Base-by-base conservation (phyloP, 2,329 filamentous ascomycete species). In the Gyromitra esculenta region DNA sequence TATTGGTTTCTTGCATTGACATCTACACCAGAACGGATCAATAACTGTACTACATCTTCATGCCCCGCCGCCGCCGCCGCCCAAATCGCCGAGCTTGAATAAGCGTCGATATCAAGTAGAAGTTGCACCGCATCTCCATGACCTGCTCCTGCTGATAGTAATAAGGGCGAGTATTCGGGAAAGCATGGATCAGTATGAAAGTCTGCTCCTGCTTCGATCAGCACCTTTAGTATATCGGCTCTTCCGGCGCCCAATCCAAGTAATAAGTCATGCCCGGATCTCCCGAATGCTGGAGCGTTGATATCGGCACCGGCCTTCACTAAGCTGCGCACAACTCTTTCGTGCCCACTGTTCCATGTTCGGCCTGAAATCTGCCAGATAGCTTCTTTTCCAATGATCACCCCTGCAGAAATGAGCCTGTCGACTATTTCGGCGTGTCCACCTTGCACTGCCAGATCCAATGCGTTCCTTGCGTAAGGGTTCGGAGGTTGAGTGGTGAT, bases 21-120 rank as follows among this genome's bases (percentile, higher is more conserved):
- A 54, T 76, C 67, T 8, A 56, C 21, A 37, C 73, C 60, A 25
- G 56, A 41, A 13, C 50, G 18, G 8, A 72, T n/a, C 11, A 76
- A n/a, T n/a, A 67, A 1, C 35, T 54, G 48, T 1, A 60, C 37
- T 8, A 41, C 57, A 18, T 41, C n/a, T 11, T 6, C 7, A 11
- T 60, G n/a, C 5, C 57, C 57, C 8, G 25, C n/a, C 2, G 2
- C 15, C 6, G 57, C 57, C 15, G 57, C 57, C 5, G 15, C 15
- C 15, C 37, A 13, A 11, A 18, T 41, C 5, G 37, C 35, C 5
- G 57, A 13, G n/a, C 13, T 60, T 9, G 31, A 15, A 3, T 18
- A 1, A 11, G 15, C n/a, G 6, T 37, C 57, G 6, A 6, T 6
- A 1, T 18, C n/a, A 4, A 60, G 35, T 2, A 60, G 35, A 21